These are phyloP conservation scores for Fusarium tuaranense DNA, from an alignment of 2,329 filamentous ascomycete species.

Conservation along the genomic window DNA sequence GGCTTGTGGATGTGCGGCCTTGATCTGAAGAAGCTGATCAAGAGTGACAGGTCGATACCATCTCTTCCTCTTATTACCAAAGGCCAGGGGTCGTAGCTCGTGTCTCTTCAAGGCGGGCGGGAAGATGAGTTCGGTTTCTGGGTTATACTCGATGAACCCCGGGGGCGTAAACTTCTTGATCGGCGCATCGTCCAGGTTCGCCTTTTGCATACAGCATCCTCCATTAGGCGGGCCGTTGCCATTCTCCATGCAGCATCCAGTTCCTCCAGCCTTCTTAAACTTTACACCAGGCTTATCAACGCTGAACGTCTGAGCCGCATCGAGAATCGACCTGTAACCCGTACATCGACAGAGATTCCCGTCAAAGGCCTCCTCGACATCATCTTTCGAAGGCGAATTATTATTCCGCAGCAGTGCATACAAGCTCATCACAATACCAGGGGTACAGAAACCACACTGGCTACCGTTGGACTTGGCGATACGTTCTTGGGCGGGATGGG, in stretches of 20 bases:
- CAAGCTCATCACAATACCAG: conserved; percentile 97
- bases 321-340: conserved; percentile 92
- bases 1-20: conserved; percentile 83
- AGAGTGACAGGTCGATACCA: conserved; percentile 94
- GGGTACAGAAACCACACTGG: conserved; percentile 95
- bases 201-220: conserved; percentile 77
- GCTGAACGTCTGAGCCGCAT: conserved; percentile 92
- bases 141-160: conserved; percentile 93
- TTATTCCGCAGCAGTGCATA: conserved; percentile 94
- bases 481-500: conserved; percentile 91
- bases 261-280: conserved; percentile 56
- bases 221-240: conserved; percentile 55
- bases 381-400: conserved; percentile 78
- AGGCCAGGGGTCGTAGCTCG: conserved; percentile 82
- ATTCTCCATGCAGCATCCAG: conserved; percentile 80
- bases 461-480: conserved; percentile 93
- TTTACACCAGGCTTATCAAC: conserved; percentile 60
- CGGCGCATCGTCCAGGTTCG: conserved; percentile 60
- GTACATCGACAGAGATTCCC: conserved; percentile 97
- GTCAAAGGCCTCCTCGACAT: conserved; percentile 96
- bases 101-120: conserved; percentile 87
- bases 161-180: conserved; percentile 83
- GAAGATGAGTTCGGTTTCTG: conserved; percentile 95
- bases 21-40: conserved; percentile 91
- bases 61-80: conserved; percentile 93